Evolutionary conservation across 805 yeast species (phyloP).

Genomic region (Kazachstania bromeliacearum): DNA sequence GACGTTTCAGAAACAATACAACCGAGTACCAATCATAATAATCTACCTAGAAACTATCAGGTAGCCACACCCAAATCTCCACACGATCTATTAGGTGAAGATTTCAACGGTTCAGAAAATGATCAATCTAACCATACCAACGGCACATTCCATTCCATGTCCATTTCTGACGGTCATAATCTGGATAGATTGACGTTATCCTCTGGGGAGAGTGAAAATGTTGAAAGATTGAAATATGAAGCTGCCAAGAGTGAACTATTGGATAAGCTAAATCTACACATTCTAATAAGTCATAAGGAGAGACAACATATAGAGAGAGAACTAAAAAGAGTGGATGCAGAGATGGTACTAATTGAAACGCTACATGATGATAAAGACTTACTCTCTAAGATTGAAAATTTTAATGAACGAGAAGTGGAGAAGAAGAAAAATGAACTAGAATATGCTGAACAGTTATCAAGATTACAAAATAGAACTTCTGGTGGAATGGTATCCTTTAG

Average conservation of each 20-base stretch:
- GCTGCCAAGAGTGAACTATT: conserved; percentile 28
- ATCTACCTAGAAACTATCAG: conserved; percentile 24
- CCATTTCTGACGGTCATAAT: background rate
- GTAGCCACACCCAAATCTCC: conserved; percentile 39
- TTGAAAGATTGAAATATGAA: conserved; percentile 22
- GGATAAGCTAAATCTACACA: conserved; percentile 50
- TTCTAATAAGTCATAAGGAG: conserved; percentile 51
- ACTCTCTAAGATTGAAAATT: conserved; percentile 15
- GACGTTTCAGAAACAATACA: no score
- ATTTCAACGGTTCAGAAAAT: background rate
- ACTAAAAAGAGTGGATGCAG: conserved; percentile 48
- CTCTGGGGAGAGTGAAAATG: conserved; percentile 21
- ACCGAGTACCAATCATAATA: no score
- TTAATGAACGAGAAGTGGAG: conserved; percentile 7
- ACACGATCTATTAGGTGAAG: conserved; percentile 24
- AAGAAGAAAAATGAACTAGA: background rate
- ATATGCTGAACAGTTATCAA: no score
- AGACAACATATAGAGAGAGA: conserved; percentile 42
- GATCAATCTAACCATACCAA: conserved; percentile 9
- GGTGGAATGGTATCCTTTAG: background rate
- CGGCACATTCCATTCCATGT: background rate
- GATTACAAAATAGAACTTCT: background rate
- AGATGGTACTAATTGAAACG: conserved; percentile 42
- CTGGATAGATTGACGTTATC: background rate
- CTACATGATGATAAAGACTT: conserved; percentile 29